Percentiles rank a stretch among this genome's conserved stretches.
These are phyloP conservation scores for Ustilago trichophora DNA, from an alignment of 1,284 basidiomycete genomes.

Conservation along the genomic window DNA sequence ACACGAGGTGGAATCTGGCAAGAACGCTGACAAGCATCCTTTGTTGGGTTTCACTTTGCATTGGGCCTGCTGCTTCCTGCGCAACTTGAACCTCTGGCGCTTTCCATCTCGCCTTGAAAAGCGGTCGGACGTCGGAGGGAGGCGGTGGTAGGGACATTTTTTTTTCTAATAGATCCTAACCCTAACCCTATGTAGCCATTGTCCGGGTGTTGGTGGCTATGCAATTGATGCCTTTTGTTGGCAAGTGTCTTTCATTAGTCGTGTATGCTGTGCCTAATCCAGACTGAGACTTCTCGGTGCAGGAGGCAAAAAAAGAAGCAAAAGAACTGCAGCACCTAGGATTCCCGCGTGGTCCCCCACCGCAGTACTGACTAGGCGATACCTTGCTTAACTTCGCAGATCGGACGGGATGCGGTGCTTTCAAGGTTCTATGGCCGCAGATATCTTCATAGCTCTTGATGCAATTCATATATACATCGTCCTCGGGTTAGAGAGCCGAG, in stretches of 20 bases:
- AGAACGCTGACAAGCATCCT: constrained; percentile 47
- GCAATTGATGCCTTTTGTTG: too few species aligned
- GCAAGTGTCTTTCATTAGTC: too few species aligned
- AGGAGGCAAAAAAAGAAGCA: too few species aligned
- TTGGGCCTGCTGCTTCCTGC: constrained; percentile 47
- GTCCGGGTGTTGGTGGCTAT: too few species aligned
- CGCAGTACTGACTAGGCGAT: constrained; percentile 83
- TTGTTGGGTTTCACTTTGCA: not conserved
- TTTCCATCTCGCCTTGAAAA: constrained; percentile 43
- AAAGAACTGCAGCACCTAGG: constrained; percentile 79
- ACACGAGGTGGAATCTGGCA: not conserved
- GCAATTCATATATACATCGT: too few species aligned
- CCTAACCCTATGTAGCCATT: too few species aligned
- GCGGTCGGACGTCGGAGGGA: constrained; percentile 54
- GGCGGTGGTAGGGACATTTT: constrained; percentile 47
- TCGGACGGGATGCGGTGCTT: constrained; percentile 83
- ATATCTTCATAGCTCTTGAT: too few species aligned
- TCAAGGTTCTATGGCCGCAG: constrained; percentile 81
- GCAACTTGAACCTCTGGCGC: constrained; percentile 53
- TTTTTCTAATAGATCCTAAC: too few species aligned
- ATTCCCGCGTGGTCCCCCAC: constrained; percentile 85
- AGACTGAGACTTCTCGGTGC: too few species aligned
- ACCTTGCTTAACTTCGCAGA: constrained; percentile 82
- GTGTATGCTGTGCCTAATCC: too few species aligned
- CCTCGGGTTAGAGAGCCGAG: too few species aligned